Base-by-base conservation (phyloP, 805 yeast species). In the Metschnikowia santaceciliae region DNA sequence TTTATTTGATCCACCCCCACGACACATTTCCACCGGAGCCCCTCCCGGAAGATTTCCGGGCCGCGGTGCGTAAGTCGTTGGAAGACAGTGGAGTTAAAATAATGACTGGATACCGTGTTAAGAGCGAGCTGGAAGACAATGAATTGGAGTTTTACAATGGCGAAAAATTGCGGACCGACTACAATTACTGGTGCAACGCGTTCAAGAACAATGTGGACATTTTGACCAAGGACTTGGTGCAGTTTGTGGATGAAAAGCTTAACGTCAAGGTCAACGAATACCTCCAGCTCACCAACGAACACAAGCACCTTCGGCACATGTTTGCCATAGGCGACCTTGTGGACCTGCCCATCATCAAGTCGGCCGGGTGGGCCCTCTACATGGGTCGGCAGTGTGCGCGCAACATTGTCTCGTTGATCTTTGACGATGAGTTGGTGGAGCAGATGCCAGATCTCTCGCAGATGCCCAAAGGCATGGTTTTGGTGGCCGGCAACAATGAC, bases 281-380 rank as follows among this genome's bases (percentile, higher is more conserved):
- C 54, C 60, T 71, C 34, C 77, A 73, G 51, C 58, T 72, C 35
- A 47, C 58, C 14, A 58, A 54, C 53, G 53, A 54, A 32, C 48
- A 54, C 32, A 42, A 54, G 8, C 30, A 19, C 5, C 26, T 63
- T 10, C 57, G 52, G 17, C 64, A 70, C 49, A 57, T 72, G 45
- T 73, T 72, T 49, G 69, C 61, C 34, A 49, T 71, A 22, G 77
- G 77, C 6, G 76, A 73, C 54, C 58, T 72, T 52, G 71, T 70
- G 3, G 74, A 72, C 41, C 49, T 67, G 30, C 70, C 74, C 32
- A 70, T 71, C 47, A 70, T 73, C 54, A 73, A 73, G 58, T 67
- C 72, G 42, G 77, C 77, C 2, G 77, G 77, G 2, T 73, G 77
- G 77, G 77, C 76, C 3, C 64, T 71, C 59, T 72, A 69, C 54